Conservation (phyloP, 257 asterid genomes). For the Solanum habrochaites region DNA sequence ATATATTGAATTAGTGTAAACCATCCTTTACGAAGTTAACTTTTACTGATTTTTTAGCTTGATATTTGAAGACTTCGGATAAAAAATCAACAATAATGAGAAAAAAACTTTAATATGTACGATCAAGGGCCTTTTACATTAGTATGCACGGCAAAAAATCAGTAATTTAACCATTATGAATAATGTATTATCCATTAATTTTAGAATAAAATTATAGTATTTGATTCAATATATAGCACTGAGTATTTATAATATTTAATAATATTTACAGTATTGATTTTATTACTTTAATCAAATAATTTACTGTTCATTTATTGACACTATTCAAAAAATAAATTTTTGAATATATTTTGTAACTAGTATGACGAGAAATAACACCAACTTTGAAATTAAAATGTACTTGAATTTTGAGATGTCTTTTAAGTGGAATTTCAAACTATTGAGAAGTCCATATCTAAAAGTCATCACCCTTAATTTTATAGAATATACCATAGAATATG, state of each 20-base stretch:
- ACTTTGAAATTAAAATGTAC: too few relatives aligned
- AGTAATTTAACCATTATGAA: too few relatives aligned
- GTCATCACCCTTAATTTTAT: background rate
- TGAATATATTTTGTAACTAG: background rate
- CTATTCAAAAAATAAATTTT: background rate
- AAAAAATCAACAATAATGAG: background rate
- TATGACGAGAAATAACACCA: background rate
- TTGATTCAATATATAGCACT: background rate
- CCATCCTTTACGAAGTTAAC: too few relatives aligned
- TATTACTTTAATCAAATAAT: too few relatives aligned
- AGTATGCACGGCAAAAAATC: too few relatives aligned
- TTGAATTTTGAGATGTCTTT: background rate
- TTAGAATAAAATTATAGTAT: too few relatives aligned
- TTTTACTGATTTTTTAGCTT: too few relatives aligned
- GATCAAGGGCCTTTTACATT: rapidly evolving
- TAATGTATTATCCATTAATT: too few relatives aligned
- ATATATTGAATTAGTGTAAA: too few relatives aligned
- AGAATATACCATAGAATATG: background rate
- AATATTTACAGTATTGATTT: too few relatives aligned
- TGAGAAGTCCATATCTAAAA: background rate
- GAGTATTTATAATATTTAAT: too few relatives aligned
- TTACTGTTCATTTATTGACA: background rate
- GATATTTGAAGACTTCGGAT: rapidly evolving
- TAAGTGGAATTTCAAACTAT: background rate
- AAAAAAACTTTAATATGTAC: too few relatives aligned